A percentile compares a stretch with the other conserved stretches of the same genome.
phyloP scores from a whole-genome alignment of 2,329 filamentous ascomycete genomes.

The Malbranchea cinnamomea region DNA sequence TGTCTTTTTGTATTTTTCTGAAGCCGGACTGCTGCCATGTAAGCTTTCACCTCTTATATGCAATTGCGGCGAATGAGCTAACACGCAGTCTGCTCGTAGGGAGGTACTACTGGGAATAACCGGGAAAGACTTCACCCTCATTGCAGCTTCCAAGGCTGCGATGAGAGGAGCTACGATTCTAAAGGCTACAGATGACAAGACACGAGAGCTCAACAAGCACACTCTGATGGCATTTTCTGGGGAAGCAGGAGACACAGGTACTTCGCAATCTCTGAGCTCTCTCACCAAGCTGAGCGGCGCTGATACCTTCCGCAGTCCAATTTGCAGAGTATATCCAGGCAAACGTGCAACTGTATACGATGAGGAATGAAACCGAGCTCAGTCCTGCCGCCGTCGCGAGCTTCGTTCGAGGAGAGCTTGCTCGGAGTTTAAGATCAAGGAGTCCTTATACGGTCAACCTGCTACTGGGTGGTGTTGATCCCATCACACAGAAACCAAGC shows the following conservation, averaged over 20 bases:
- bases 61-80: too few species aligned
- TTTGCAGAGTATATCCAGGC: constrained; percentile 99
- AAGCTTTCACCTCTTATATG: background rate
- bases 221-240: constrained; percentile 91
- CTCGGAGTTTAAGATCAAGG: constrained; percentile 74
- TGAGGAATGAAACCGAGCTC: constrained; percentile 91
- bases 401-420: constrained; percentile 89
- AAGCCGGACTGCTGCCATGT: background rate
- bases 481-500: constrained; percentile 77
- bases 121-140: constrained; percentile 97
- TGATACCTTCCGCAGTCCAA: constrained; percentile 50
- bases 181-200: constrained; percentile 95
- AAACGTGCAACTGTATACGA: constrained; percentile 94
- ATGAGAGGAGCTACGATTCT: constrained; percentile 96
- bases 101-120: constrained; percentile 97
- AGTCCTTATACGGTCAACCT: constrained; percentile 97
- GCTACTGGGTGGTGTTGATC: constrained; percentile 82
- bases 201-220: constrained; percentile 77
- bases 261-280: background rate
- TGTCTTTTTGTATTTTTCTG: background rate
- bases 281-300: background rate
- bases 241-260: constrained; percentile 89
- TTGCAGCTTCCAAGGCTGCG: constrained; percentile 92
- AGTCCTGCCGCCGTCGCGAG: constrained; percentile 76
- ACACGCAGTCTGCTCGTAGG: constrained; percentile 37